Evolutionary conservation across 1,139 yeast genomes (phyloP).

Genomic region (Ogataea hybrid): DNA sequence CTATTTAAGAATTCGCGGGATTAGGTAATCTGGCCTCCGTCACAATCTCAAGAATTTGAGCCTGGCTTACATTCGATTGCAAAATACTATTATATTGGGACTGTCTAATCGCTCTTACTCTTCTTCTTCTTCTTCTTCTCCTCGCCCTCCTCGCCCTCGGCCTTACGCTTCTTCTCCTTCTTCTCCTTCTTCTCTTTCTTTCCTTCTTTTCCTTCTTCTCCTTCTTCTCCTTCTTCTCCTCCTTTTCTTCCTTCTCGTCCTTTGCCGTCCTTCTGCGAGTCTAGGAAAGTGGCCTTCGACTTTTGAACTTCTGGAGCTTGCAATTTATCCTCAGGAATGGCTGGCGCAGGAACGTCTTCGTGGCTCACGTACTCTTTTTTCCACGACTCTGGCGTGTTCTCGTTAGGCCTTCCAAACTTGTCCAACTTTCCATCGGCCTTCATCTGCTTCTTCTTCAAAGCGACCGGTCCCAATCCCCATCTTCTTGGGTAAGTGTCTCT

Average conservation of each 20-base stretch:
- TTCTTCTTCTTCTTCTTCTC: constrained; percentile 41
- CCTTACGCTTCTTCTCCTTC: constrained; percentile 57
- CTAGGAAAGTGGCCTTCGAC: constrained; percentile 45
- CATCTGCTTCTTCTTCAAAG: constrained; percentile 97
- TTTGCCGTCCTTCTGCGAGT: constrained; percentile 31
- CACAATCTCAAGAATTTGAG: no score
- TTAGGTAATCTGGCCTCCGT: neutral
- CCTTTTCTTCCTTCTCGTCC: constrained; percentile 35
- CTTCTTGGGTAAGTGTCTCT: constrained; percentile 99
- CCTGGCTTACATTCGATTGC: neutral
- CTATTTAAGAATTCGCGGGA: neutral
- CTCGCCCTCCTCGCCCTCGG: constrained; percentile 59
- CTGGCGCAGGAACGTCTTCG: constrained; percentile 58
- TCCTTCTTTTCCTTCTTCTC: constrained; percentile 47
- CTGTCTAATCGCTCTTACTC: constrained; percentile 40
- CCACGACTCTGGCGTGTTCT: constrained; percentile 93
- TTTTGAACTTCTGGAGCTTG: constrained; percentile 44
- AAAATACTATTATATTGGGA: constrained; percentile 1
- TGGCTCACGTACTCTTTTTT: constrained; percentile 82
- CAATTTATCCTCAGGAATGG: constrained; percentile 35
- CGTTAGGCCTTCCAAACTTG: constrained; percentile 90
- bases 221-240: constrained; percentile 35
- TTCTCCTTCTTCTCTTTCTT: constrained; percentile 58
- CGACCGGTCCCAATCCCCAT: constrained; percentile 99
- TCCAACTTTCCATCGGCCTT: constrained; percentile 97